Conservation (phyloP, 129 eudicot genomes). For the Gnaphalium uliginosum region DNA sequence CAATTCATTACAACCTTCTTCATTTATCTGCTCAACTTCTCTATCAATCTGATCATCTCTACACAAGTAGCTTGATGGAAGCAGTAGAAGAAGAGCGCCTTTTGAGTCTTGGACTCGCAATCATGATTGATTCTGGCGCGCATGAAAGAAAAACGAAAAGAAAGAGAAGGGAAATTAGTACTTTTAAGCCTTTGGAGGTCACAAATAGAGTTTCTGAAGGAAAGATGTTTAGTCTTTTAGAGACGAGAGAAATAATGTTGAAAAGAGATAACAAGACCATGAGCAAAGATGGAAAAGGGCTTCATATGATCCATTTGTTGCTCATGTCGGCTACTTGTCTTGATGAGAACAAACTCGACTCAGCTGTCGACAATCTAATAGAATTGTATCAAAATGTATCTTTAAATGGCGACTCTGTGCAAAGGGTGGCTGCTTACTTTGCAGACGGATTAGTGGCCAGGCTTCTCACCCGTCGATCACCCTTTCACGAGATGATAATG, state of each 20-base stretch:
- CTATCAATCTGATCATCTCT: background rate
- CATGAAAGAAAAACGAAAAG: conserved; percentile 42
- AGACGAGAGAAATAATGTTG: conserved; percentile 62
- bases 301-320: conserved; percentile 63
- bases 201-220: conserved; percentile 47
- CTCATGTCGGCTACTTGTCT: conserved; percentile 68
- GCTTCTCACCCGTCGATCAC: conserved; percentile 71
- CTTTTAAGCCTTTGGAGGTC: conserved; percentile 8
- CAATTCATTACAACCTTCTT: background rate
- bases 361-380: conserved; percentile 44
- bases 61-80: conserved; percentile 36
- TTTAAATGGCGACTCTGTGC: conserved; percentile 66
- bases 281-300: conserved; percentile 52
- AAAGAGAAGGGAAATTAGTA: conserved; percentile 31
- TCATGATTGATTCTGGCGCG: conserved; percentile 36
- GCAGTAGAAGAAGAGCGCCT: conserved; percentile 43
- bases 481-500: conserved; percentile 67
- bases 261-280: conserved; percentile 36
- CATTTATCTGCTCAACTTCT: background rate
- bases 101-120: conserved; percentile 57
- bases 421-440: conserved; percentile 84
- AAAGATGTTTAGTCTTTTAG: conserved; percentile 56
- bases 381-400: conserved; percentile 54
- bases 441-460: conserved; percentile 72
- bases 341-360: conserved; percentile 43